These are phyloP conservation scores for Fragaria iinumae DNA, from an alignment of 306 rosid species.

Conservation along the genomic window DNA sequence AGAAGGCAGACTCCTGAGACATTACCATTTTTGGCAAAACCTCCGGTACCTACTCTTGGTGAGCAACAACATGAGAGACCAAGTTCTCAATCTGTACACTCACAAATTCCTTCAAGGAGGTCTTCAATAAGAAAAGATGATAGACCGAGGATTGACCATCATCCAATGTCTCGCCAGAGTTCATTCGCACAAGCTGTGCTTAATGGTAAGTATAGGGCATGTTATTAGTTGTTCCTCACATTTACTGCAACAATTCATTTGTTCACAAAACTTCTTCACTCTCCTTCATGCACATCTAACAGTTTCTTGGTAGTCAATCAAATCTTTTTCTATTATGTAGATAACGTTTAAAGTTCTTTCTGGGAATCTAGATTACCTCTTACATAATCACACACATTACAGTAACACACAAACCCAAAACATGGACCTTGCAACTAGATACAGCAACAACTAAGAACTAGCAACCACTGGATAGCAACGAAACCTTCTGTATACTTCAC, in stretches of 20 bases:
- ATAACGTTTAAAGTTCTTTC: background rate
- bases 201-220: constrained; percentile 51
- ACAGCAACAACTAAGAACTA: constrained; percentile 1
- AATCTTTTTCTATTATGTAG: background rate
- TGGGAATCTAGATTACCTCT: background rate
- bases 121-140: constrained; percentile 50
- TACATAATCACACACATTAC: background rate
- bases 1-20: constrained; percentile 92
- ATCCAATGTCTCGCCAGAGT: constrained; percentile 62
- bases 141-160: constrained; percentile 49
- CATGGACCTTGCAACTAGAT: background rate
- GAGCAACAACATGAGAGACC: constrained; percentile 51
- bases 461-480: constrained; percentile 6
- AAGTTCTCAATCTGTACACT: constrained; percentile 61
- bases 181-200: constrained; percentile 73
- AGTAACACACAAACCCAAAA: background rate
- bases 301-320: background rate
- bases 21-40: constrained; percentile 57
- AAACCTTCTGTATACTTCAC: constrained; percentile 2
- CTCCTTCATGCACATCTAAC: background rate
- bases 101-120: constrained; percentile 57
- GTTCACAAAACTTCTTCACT: background rate
- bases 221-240: background rate
- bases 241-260: background rate
- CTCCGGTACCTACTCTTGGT: constrained; percentile 43